phyloP scores from a whole-genome alignment of 2,329 filamentous ascomycete genomes.

The Phyllosticta capitalensis region DNA sequence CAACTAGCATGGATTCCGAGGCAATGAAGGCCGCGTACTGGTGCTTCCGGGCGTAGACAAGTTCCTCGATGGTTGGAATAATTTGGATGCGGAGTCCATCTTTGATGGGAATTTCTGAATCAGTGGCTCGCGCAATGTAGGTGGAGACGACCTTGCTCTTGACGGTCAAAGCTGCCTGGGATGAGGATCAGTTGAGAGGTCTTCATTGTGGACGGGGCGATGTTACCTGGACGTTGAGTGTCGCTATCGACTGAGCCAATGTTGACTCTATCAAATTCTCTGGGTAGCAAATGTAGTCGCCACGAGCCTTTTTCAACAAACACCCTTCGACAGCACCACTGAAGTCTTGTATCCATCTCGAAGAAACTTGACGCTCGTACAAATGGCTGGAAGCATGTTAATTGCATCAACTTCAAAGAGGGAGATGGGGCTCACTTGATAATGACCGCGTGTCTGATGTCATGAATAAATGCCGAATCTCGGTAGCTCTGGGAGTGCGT shows the following conservation, averaged over 20 bases:
- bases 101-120: constrained; percentile 61
- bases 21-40: constrained; percentile 75
- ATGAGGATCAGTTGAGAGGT: not conserved
- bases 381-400: not conserved
- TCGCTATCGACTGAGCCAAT: constrained; percentile 5
- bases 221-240: constrained; percentile 8
- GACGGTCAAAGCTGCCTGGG: constrained; percentile 4
- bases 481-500: constrained; percentile 1
- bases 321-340: constrained; percentile 6
- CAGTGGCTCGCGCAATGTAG: constrained; percentile 2
- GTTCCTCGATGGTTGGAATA: constrained; percentile 59
- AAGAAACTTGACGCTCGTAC: constrained; percentile 6
- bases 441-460: constrained; percentile 9
- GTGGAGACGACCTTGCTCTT: constrained; percentile 8
- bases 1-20: constrained; percentile 59
- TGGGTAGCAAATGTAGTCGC: constrained; percentile 8
- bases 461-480: constrained; percentile 7
- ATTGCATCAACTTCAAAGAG: not conserved
- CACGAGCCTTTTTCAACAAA: constrained; percentile 6
- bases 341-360: constrained; percentile 7
- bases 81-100: constrained; percentile 72
- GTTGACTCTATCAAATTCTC: not conserved
- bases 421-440: not conserved
- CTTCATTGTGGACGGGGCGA: no score
- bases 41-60: constrained; percentile 62